Base-by-base conservation (phyloP, 2,329 filamentous ascomycete genomes). In the Lizonia empirigonia region DNA sequence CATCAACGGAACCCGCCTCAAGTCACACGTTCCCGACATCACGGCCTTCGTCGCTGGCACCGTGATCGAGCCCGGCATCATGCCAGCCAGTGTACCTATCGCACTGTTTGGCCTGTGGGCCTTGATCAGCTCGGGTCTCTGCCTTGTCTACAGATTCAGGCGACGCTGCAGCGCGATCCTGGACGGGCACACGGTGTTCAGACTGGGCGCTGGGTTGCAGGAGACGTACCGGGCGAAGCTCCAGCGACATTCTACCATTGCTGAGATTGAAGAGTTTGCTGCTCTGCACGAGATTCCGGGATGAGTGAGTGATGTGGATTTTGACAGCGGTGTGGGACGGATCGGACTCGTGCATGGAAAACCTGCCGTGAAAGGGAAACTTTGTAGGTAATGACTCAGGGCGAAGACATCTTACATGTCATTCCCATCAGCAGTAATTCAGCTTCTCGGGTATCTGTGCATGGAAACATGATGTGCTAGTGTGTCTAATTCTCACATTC, bases 121-220 rank as follows among this genome's bases (percentile, higher is more conserved):
- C 1, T 38, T 50, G 1, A 19, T 50, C 4, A 32, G 44, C n/a
- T 39, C 38, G 15, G 13, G 33, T 4, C 40, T 53, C 13, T 36
- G 49, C 15, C 4, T 47, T 3, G 9, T 16, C 10, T 53, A 56
- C 12, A 45, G 53, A 5, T 53, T 44, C n/a, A 32, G 50, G 6
- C 34, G 35, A 20, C 45, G 49, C 16, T 56, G 53, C 45, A 50
- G 36, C 16, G 53, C 20, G 9, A 53, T 53, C n/a, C 19, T 56
- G 4, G 49, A 53, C 23, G 49, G 45, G 8, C 29, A 56, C n/a
- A 50, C 53, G 3, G 15, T 56, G 12, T 56, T 56, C 39, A 39
- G 45, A 10, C 29, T 53, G 6, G 45, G 45, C 10, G 23, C 34
- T 0, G 38, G 32, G 2, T 13, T 56, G n/a, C 19, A 37, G 10